phyloP scores from a whole-genome alignment of 495 filamentous ascomycete genomes.

The Terfezia boudieri region DNA sequence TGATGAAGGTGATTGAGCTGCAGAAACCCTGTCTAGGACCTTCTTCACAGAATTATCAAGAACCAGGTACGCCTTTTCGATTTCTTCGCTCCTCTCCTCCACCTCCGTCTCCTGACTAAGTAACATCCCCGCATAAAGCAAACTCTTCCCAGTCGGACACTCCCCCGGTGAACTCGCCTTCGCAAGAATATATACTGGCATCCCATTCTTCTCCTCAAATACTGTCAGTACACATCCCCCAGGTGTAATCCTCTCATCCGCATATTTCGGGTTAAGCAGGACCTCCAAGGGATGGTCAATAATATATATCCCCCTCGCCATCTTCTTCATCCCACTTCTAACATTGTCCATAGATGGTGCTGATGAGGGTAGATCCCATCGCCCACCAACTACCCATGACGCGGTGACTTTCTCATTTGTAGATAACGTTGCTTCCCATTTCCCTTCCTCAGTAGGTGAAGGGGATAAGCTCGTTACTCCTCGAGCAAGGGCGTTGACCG shows the following conservation, averaged over 20 bases:
- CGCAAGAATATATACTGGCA: constrained; percentile 9
- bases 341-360: background rate
- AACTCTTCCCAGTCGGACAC: constrained; percentile 1
- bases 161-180: constrained; percentile 8
- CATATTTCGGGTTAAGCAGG: constrained; percentile 10
- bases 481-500: constrained; percentile 63
- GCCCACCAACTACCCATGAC: constrained; percentile 6
- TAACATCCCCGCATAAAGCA: background rate
- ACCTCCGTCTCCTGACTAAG: background rate
- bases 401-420: constrained; percentile 8
- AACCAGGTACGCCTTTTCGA: background rate
- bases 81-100: background rate
- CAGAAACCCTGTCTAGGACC: background rate
- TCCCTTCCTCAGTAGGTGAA: background rate
- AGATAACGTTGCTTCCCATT: constrained; percentile 1
- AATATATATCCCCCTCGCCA: constrained; percentile 1
- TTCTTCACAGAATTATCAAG: background rate
- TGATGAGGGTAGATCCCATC: background rate
- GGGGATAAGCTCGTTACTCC: constrained; percentile 26
- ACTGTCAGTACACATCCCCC: constrained; percentile 7
- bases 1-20: too few species aligned
- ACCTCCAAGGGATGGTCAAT: background rate
- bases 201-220: background rate
- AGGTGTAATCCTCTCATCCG: constrained; percentile 9
- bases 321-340: constrained; percentile 1